Percentiles rank a stretch among this genome's conserved stretches.
Conservation (phyloP, 495 filamentous ascomycete species). For the Podospora comata region DNA sequence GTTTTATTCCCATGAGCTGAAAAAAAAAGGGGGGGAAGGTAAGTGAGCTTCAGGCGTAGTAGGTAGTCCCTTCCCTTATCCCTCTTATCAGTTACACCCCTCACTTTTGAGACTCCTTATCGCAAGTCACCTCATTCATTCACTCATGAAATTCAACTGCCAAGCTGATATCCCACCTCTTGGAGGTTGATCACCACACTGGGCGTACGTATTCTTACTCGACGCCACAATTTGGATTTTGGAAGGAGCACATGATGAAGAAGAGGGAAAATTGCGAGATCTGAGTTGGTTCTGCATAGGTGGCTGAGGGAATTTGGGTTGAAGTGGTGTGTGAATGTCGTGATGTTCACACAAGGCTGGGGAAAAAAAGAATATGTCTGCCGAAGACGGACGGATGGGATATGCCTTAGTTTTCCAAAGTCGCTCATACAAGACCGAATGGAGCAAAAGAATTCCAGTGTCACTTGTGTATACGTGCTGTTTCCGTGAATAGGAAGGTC, state of each 20-base stretch:
- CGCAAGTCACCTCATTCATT: slow-evolving; percentile 1
- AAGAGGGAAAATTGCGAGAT: background rate
- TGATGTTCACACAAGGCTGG: background rate
- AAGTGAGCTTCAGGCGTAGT: background rate
- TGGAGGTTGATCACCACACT: background rate
- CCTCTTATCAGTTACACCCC: slow-evolving; percentile 16
- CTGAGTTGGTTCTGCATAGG: background rate
- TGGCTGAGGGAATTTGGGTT: background rate
- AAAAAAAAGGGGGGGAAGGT: background rate
- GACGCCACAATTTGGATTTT: background rate
- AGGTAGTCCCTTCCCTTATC: background rate
- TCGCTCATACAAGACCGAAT: background rate
- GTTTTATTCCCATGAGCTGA: background rate
- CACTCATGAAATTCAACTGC: background rate
- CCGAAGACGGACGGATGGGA: background rate
- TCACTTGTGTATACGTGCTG: background rate
- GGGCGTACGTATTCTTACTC: background rate
- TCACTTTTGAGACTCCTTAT: background rate
- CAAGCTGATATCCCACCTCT: background rate
- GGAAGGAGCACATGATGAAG: background rate
- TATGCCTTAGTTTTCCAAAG: background rate
- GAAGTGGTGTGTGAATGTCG: background rate
- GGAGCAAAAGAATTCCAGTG: background rate
- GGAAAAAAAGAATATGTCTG: background rate
- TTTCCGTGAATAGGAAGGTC: background rate